phyloP scores from a whole-genome alignment of 306 rosid species.

The Macrotyloma uniflorum region DNA sequence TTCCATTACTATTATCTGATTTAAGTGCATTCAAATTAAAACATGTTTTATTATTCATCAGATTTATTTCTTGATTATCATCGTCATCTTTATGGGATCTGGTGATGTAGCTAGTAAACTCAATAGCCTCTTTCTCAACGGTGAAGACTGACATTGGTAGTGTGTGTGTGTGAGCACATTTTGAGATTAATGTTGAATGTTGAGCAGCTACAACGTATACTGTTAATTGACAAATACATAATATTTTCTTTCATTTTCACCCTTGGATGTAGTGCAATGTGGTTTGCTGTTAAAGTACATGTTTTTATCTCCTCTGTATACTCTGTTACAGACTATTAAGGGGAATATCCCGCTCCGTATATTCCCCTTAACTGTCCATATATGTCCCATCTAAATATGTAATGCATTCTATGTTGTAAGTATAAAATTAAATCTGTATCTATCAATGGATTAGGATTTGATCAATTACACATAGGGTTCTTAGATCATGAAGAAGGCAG shows the following conservation, averaged over 20 bases:
- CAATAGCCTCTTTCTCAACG: background rate
- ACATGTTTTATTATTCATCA: background rate
- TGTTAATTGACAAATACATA: background rate
- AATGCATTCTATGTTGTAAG: background rate
- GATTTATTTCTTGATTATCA: constrained; percentile 2
- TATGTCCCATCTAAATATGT: background rate
- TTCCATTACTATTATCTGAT: no score
- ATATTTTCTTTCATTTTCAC: background rate
- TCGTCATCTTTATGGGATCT: background rate
- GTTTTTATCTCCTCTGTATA: background rate
- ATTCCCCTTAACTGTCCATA: background rate
- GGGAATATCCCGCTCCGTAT: background rate
- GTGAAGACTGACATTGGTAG: background rate
- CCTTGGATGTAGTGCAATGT: background rate
- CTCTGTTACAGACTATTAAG: background rate
- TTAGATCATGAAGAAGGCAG: background rate
- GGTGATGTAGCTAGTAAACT: background rate
- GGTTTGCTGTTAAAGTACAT: background rate
- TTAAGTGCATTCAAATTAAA: background rate
- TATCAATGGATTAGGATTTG: background rate
- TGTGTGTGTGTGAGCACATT: background rate
- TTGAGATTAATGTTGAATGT: background rate
- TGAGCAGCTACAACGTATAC: background rate
- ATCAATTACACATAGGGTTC: background rate
- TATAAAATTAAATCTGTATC: background rate